Evolutionary conservation across 805 yeast species (phyloP), one percentile per base, ranked within the genome.

Genomic region (Cyberlindnera lachancei): DNA sequence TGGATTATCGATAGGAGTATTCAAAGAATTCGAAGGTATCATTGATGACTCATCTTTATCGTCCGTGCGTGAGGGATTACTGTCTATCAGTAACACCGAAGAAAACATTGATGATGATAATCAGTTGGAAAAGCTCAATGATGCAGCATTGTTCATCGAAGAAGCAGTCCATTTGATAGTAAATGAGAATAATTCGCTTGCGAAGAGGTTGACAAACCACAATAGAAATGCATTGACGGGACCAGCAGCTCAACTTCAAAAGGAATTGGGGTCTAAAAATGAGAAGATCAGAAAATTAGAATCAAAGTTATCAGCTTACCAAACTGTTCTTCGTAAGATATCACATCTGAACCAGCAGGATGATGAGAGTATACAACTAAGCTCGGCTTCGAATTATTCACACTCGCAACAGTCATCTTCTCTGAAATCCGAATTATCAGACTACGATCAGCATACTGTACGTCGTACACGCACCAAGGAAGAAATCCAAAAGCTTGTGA

Each of bases 141-240:
- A 44, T 25, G 32, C 33, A 3, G 25, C 38, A 8, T 10, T 27
- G 5, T 45, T 44, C 19, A 35, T 46, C 5, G 39, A 40, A 23
- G 47, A 44, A n/a, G 45, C 42, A 10, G 34, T 44, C 3, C 18
- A 34, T 3, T 30, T 46, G 23, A 30, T 42, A 12, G 25, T 37
- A 12, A 35, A 37, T 21, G 46, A 42, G 12, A 36, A 40, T 19
- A 37, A 39, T 39, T 15, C 38, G 3, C 23, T 44, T 7, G 31
- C 23, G 18, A 38, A 27, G 25, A 30, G 40, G 11, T 13, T 42
- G 2, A 15, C 30, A 5, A 35, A 37, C 2, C 16, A 31, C 3
- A 38, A 40, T 15, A 42, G 30, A 20, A 33, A 23, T 2, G 20
- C 29, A 4, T 10, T 36, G 4, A 23, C 43, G 6, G 26, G 23